Evolutionary conservation across 139 green algal species (phyloP).

Genomic region (Pleodorina starrii): DNA sequence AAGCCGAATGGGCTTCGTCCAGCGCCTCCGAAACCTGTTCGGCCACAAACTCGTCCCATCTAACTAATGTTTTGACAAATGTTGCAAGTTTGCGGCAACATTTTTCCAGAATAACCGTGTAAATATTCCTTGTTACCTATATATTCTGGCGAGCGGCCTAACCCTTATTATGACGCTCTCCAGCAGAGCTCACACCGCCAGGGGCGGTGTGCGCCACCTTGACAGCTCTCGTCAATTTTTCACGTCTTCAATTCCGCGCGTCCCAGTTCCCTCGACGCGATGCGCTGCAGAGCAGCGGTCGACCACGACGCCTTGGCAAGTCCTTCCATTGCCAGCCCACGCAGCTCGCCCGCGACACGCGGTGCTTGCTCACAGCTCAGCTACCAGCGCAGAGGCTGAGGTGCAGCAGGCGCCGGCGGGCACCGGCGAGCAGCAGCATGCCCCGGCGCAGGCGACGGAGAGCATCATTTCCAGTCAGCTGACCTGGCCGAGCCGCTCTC

Average conservation of each 20-base stretch:
- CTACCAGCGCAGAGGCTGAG: neutral
- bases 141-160: too few species aligned
- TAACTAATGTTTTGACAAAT: too few species aligned
- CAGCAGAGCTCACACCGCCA: neutral
- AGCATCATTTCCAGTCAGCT: slow-evolving; percentile 50
- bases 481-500: slow-evolving; percentile 71
- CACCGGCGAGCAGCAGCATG: neutral
- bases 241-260: neutral
- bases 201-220: neutral
- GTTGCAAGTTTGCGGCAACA: too few species aligned
- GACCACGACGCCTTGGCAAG: neutral
- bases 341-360: neutral
- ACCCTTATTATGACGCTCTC: slow-evolving; percentile 2
- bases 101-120: too few species aligned
- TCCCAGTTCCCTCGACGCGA: neutral
- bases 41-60: too few species aligned
- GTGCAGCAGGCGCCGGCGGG: neutral
- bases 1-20: too few species aligned
- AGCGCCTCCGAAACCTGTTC: too few species aligned
- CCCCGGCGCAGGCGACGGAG: neutral
- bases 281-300: neutral
- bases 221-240: neutral
- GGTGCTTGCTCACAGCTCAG: neutral
- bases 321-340: slow-evolving; percentile 8
- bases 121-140: too few species aligned